Evolutionary conservation across 2,329 filamentous ascomycete genomes (phyloP).

Genomic region (Fusarium buxicola): DNA sequence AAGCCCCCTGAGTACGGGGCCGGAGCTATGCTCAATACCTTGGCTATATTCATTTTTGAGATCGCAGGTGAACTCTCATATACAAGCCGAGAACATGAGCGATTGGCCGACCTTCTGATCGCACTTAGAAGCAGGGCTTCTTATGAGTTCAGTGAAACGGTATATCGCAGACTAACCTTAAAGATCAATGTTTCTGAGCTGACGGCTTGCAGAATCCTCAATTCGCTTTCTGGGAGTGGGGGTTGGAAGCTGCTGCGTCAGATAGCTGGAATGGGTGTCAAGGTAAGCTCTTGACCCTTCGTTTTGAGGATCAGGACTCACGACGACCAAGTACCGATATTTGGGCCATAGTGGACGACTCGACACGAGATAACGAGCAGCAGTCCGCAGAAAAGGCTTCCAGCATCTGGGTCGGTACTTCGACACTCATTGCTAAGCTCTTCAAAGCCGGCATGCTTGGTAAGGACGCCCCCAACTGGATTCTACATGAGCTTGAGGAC

Average conservation of each 20-base stretch:
- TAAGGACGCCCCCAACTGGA: background rate
- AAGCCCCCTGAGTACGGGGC: no score
- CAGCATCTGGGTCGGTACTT: background rate
- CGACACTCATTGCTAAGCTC: background rate
- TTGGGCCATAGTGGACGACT: no score
- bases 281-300: no score
- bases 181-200: no score
- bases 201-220: background rate
- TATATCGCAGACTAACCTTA: background rate
- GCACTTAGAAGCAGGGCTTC: background rate
- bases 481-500: background rate
- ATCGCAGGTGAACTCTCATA: background rate
- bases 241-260: background rate
- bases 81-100: background rate
- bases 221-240: background rate
- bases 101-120: background rate
- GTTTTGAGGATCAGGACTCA: no score
- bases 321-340: no score
- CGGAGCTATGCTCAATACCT: no score
- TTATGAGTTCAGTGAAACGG: background rate
- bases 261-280: background rate
- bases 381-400: background rate
- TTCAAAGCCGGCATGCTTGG: background rate
- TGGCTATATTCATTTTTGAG: no score
- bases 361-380: no score